A percentile compares a stretch with the other conserved stretches of the same genome.
Conservation (phyloP, 768 basidiomycete genomes). For the Rhodotorula paludigena region DNA sequence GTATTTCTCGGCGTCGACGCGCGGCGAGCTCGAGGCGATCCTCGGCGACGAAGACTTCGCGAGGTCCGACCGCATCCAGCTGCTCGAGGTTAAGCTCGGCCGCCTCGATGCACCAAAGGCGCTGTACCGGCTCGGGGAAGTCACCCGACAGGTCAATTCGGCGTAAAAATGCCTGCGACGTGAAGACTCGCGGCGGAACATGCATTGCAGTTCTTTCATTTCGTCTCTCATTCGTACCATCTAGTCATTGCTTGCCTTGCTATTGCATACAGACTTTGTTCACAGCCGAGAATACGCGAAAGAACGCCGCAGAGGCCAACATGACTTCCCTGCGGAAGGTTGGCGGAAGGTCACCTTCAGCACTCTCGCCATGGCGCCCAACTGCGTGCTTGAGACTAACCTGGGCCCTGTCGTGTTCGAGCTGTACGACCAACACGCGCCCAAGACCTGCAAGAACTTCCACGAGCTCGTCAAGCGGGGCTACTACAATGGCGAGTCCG, state of each 20-base stretch:
- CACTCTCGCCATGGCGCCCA: not conserved
- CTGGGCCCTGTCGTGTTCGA: conserved; percentile 24
- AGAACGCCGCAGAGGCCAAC: too few species aligned
- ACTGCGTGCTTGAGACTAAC: conserved; percentile 9
- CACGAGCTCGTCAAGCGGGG: conserved; percentile 71
- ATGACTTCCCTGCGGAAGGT: too few species aligned
- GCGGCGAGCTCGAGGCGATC: conserved; percentile 61
- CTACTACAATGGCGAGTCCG: conserved; percentile 57
- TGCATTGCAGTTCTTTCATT: too few species aligned
- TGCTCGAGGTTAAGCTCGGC: conserved; percentile 75
- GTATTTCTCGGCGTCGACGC: conserved; percentile 47
- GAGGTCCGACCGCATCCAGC: conserved; percentile 57
- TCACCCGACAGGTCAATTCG: conserved; percentile 5
- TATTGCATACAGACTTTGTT: too few species aligned
- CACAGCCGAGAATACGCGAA: too few species aligned
- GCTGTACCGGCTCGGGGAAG: conserved; percentile 34
- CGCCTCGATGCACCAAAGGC: conserved; percentile 63
- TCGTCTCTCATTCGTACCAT: too few species aligned
- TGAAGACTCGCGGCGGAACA: too few species aligned
- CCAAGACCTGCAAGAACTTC: conserved; percentile 91
- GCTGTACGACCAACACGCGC: conserved; percentile 37
- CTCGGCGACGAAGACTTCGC: conserved; percentile 63
- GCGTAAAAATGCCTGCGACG: too few species aligned
- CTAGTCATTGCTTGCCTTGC: too few species aligned
- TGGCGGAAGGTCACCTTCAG: too few species aligned